Base-by-base conservation (phyloP, 2,329 filamentous ascomycete species). In the Laburnicola sp. region DNA sequence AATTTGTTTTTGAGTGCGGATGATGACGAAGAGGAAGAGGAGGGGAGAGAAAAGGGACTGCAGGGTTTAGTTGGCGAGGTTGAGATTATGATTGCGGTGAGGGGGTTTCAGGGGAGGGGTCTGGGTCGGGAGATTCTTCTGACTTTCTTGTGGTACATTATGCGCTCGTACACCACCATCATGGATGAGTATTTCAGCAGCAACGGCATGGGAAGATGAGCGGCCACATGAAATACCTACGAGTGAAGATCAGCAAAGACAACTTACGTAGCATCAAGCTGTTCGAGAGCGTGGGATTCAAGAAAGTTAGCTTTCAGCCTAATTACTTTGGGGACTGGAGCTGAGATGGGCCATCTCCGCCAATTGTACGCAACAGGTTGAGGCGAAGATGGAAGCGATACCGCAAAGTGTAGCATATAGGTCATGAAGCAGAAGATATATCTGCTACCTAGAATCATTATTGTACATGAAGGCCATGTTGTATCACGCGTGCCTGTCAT, bases 41-140 rank as follows among this genome's bases (percentile, higher is more conserved):
- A 62, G 3, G 51, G 54, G 6, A 42, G 21, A 28, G 50, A 58
- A 26, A 25, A 49, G 5, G 38, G 32, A 2, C 1, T n/a, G 26
- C 53, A 51, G 46, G 37, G 22, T 3, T 59, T 79, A 7, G 72
- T 87, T 3, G 91, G 88, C 23, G 91, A 96, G 66, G 74, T 96
- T 5, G 90, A 96, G 71, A 82, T 96, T 57, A 96, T 96, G 91
- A 86, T 96, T 54, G 91, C 91, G 0, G 75, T 77, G 1, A 74
- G 74, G 3, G 65, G 70, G 0, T 74, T 83, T 27, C 84, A 86
- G 23, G 77, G 86, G 0, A 75, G 77, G 6, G 91, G 91, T 0
- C 75, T 85, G 5, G 91, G 90, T 0, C 76, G 79, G 4, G 81
- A 82, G 0, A 83, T 88, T 0, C 77, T 96, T 1, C 67, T 84